Evolutionary conservation across 2,329 filamentous ascomycete genomes (phyloP).

Genomic region (Fusarium anthophilum): DNA sequence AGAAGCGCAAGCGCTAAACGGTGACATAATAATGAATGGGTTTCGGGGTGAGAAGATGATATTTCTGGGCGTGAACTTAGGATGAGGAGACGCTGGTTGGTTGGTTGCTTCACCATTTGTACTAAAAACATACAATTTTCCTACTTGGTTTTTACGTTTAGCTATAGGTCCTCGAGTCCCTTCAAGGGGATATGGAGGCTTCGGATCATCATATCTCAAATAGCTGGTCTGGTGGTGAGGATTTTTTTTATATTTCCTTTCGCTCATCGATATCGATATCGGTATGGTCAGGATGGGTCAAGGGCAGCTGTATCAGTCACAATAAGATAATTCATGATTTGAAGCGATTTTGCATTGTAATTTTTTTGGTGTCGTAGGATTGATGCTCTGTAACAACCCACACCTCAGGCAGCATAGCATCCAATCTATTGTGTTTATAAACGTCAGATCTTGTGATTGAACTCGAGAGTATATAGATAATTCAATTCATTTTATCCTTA

Average conservation of each 20-base stretch:
- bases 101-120: slow-evolving; percentile 26
- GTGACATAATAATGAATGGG: background rate
- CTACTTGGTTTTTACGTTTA: slow-evolving; percentile 18
- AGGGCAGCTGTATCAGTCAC: slow-evolving; percentile 20
- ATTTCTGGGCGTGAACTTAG: background rate
- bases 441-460: background rate
- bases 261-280: background rate
- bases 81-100: slow-evolving; percentile 5
- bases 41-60: background rate
- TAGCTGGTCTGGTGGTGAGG: slow-evolving; percentile 1
- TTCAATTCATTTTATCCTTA: slow-evolving; percentile 39
- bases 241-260: slow-evolving; percentile 7
- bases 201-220: background rate
- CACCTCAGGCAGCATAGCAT: background rate
- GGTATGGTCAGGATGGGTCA: slow-evolving; percentile 16
- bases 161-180: background rate
- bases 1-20: slow-evolving; percentile 56
- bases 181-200: background rate
- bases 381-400: background rate
- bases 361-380: background rate
- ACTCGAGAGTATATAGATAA: background rate
- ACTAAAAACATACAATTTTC: slow-evolving; percentile 27
- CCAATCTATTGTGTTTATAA: background rate
- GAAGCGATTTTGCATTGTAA: slow-evolving; percentile 9
- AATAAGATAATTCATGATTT: slow-evolving; percentile 35